Base-by-base conservation (phyloP, 2,329 filamentous ascomycete genomes). In the Fusarium praegraminearum region DNA sequence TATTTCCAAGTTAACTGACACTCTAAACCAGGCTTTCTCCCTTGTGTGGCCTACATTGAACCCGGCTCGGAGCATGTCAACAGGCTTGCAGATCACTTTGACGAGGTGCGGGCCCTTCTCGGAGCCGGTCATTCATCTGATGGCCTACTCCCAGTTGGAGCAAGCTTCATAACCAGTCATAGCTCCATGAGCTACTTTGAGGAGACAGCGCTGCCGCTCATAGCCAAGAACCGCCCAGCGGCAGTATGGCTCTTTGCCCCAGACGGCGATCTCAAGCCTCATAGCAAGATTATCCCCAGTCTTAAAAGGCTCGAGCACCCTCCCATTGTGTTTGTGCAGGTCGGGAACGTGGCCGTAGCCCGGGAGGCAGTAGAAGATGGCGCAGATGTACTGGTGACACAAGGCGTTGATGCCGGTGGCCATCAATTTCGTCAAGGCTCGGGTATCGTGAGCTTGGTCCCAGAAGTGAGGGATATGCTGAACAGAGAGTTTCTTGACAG, bases 191-290 rank as follows among this genome's bases (percentile, higher is more conserved):
- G 62, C 1, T 68, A 78, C 52, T 86, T 86, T 68, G 62, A 71
- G 28, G 64, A 77, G 57, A 83, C 81, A n/a, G 80, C 82, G 3
- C 75, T 88, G 3, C 84, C 85, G 2, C 68, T 90, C 15, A 79
- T 92, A 20, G 74, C 75, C 26, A 78, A 81, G 63, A 84, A 89
- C 76, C 78, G 78, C 0, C 89, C 89, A 3, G 85, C 84, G 4
- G 89, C 88, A 1, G 81, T 90, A 11, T 92, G 90, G 90, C 83
- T 92, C 47, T 92, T 91, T 73, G 90, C 89, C 4, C 88, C 89
- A 3, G 78, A 81, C 33, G 79, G 81, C 7, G 76, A 82, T 18
- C 75, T 80, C 22, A 78, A 81, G 18, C 79, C 80, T 13, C 78
- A 82, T 55, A 69, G 60, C 9, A 71, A 57, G 52, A 80, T 84